Evolutionary conservation across 2,329 filamentous ascomycete species (phyloP).

Genomic region (Ophiocordyceps camponoti-floridani): DNA sequence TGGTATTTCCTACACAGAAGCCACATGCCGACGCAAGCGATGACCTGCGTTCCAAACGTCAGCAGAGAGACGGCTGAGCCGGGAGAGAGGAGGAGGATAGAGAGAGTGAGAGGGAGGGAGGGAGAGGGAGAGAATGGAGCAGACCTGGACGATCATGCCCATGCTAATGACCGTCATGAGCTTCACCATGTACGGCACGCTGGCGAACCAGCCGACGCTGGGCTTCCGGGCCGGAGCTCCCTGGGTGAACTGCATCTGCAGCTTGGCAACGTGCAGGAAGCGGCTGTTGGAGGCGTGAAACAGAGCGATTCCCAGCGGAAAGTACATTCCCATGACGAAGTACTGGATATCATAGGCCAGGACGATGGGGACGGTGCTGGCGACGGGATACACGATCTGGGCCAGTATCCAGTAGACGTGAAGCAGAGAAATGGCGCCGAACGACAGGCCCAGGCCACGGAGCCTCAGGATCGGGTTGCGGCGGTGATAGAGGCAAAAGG

Average conservation of each 20-base stretch:
- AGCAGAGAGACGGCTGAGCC: no score
- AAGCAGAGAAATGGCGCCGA: constrained; percentile 17
- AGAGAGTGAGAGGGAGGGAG: no score
- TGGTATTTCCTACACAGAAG: constrained; percentile 40
- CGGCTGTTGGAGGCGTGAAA: constrained; percentile 39
- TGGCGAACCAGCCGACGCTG: neutral
- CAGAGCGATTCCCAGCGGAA: constrained; percentile 37
- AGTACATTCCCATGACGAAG: constrained; percentile 40
- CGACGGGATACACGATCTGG: constrained; percentile 24
- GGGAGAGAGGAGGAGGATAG: no score
- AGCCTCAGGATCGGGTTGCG: constrained; percentile 18
- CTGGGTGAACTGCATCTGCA: constrained; percentile 23
- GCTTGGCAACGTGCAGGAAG: constrained; percentile 29
- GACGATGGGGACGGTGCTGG: constrained; percentile 18
- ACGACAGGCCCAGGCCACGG: constrained; percentile 17
- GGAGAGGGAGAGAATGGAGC: no score
- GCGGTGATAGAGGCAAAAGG: constrained; percentile 15
- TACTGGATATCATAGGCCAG: constrained; percentile 31
- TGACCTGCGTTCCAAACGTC: constrained; percentile 19
- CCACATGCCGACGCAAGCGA: constrained; percentile 35
- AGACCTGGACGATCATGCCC: constrained; percentile 30
- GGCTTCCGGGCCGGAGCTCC: neutral
- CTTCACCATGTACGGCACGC: constrained; percentile 7
- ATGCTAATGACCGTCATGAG: constrained; percentile 26
- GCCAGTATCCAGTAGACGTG: constrained; percentile 21